These are phyloP conservation scores for Helianthus tuberosus DNA, from an alignment of 129 eudicot genomes.

Conservation along the genomic window DNA sequence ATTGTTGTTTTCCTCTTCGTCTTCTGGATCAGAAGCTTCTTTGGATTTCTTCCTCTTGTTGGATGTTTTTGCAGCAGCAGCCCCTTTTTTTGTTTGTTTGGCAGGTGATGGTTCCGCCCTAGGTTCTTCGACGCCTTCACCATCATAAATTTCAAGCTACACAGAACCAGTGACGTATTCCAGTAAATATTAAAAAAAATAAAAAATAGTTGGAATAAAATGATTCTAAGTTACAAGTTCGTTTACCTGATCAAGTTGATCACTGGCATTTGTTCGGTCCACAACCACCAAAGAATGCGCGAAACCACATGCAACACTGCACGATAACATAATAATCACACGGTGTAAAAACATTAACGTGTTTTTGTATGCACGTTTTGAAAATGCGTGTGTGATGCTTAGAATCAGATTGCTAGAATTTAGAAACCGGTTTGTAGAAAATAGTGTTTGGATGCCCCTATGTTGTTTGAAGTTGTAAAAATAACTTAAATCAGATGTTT, in stretches of 20 bases:
- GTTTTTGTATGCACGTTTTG: too few species aligned
- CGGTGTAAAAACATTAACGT: neutral
- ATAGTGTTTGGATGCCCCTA: neutral
- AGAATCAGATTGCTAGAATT: neutral
- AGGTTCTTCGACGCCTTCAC: constrained; percentile 47
- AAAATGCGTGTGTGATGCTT: neutral
- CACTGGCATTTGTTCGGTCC: constrained; percentile 57
- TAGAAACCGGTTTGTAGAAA: neutral
- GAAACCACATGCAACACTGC: constrained; percentile 93
- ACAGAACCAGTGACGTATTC: constrained; percentile 11
- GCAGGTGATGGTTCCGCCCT: constrained; percentile 18
- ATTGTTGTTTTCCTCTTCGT: constrained; percentile 30
- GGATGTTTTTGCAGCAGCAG: constrained; percentile 44
- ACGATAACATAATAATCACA: constrained; percentile 13
- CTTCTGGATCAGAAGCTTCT: constrained; percentile 67
- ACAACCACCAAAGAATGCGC: constrained; percentile 92
- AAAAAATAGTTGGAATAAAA: neutral
- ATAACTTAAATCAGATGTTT: too few species aligned
- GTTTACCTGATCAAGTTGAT: constrained; percentile 80
- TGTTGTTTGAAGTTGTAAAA: neutral
- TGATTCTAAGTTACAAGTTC: neutral
- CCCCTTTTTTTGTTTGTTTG: constrained; percentile 47
- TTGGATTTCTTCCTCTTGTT: constrained; percentile 70
- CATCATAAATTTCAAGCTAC: constrained; percentile 89
- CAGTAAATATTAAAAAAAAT: neutral